These are phyloP conservation scores for Artemisia tridentata DNA, from an alignment of 129 eudicot genomes.

Conservation along the genomic window DNA sequence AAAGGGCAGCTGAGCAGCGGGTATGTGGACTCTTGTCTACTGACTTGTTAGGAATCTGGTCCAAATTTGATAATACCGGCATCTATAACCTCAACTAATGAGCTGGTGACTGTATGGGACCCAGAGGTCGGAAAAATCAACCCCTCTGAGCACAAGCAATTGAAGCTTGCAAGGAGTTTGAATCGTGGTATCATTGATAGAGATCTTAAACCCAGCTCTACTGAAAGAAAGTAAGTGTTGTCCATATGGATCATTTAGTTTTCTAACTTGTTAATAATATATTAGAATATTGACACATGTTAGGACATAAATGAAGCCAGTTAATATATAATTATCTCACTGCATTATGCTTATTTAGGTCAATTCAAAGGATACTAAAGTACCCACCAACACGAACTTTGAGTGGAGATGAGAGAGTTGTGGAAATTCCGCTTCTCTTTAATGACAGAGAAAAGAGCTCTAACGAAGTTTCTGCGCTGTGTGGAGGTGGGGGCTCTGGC, in stretches of 20 bases:
- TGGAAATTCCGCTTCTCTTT: slow-evolving; percentile 97
- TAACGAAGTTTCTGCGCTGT: slow-evolving; percentile 95
- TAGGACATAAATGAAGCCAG: neutral
- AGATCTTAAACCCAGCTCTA: slow-evolving; percentile 87
- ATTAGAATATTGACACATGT: too few relatives aligned
- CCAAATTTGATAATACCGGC: slow-evolving; percentile 87
- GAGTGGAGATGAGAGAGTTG: slow-evolving; percentile 88
- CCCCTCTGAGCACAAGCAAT: slow-evolving; percentile 98
- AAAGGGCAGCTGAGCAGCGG: too few relatives aligned
- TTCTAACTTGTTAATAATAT: too few relatives aligned
- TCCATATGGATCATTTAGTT: neutral
- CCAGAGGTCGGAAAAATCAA: slow-evolving; percentile 95
- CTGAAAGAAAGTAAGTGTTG: slow-evolving; percentile 82
- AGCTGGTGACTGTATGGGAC: slow-evolving; percentile 95
- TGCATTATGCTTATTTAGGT: slow-evolving; percentile 44
- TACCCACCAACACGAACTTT: slow-evolving; percentile 93
- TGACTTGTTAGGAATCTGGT: slow-evolving; percentile 72
- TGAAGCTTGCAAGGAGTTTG: slow-evolving; percentile 92
- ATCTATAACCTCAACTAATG: slow-evolving; percentile 86
- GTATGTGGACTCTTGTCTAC: slow-evolving; percentile 3
- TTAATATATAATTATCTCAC: neutral
- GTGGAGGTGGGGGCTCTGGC: too few relatives aligned
- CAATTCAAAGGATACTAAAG: slow-evolving; percentile 85
- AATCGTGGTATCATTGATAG: slow-evolving; percentile 97
- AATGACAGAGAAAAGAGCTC: slow-evolving; percentile 90